Percentiles rank a stretch among this genome's conserved stretches.
Evolutionary conservation across 2,329 filamentous ascomycete genomes (phyloP).

Genomic region (Scedosporium dehoogii): DNA sequence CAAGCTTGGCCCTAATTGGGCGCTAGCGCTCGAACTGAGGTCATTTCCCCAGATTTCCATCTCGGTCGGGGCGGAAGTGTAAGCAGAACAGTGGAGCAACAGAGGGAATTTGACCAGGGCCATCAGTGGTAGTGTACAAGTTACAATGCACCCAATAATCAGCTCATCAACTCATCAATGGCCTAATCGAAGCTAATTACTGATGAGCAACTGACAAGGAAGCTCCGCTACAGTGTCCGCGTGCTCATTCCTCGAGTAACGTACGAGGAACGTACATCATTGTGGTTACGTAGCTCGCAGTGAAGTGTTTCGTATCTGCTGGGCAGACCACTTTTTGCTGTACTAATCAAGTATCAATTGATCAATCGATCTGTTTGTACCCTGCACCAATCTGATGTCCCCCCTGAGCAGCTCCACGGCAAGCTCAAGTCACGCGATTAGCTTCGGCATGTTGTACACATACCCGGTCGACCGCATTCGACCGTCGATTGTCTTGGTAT

Average conservation of each 20-base stretch:
- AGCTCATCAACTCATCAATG: neutral
- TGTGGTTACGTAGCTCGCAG: too few relatives aligned
- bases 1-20: conserved; percentile 11
- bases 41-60: conserved; percentile 4
- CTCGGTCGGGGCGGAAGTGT: neutral
- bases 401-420: neutral
- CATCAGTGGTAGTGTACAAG: neutral
- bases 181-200: neutral
- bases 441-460: neutral
- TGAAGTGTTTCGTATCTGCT: too few relatives aligned
- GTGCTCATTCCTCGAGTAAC: neutral
- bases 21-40: neutral
- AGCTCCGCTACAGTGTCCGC: neutral
- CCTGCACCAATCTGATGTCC: neutral
- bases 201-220: neutral
- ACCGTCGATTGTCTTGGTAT: neutral
- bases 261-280: too few relatives aligned
- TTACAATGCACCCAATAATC: neutral
- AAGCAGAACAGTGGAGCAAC: conserved; percentile 1
- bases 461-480: neutral
- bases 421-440: neutral
- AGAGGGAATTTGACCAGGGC: neutral
- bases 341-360: too few relatives aligned
- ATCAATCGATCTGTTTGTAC: neutral
- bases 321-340: too few relatives aligned